phyloP scores from a whole-genome alignment of 306 rosid species.

The Cucumis hystrix region DNA sequence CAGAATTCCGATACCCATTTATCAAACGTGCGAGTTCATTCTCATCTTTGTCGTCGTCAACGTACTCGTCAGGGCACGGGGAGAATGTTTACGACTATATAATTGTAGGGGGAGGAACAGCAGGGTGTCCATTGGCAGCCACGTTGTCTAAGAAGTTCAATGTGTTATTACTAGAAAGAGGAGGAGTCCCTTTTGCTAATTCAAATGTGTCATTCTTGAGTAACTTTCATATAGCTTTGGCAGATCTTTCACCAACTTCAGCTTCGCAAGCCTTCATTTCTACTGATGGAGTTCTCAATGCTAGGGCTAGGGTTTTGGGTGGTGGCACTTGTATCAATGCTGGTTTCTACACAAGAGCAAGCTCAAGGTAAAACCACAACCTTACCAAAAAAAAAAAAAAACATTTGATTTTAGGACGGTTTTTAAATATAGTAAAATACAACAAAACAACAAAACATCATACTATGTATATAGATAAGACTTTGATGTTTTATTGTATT shows the following conservation, averaged over 20 bases:
- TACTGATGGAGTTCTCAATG: conserved; percentile 68
- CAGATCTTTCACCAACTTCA: conserved; percentile 62
- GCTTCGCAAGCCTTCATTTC: conserved; percentile 73
- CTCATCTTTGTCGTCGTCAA: conserved; percentile 37
- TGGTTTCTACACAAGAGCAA: conserved; percentile 92
- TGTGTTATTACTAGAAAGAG: conserved; percentile 74
- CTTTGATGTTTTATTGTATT: no score
- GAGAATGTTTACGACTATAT: conserved; percentile 59
- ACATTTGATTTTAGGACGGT: no score
- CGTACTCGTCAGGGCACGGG: conserved; percentile 19
- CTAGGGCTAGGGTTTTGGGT: conserved; percentile 78
- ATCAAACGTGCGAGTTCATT: conserved; percentile 66
- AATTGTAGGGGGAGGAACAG: conserved; percentile 84
- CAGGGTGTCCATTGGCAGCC: conserved; percentile 94
- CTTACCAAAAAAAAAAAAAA: no score
- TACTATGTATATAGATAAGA: no score
- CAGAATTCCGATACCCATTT: conserved; percentile 38
- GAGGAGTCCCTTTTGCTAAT: conserved; percentile 71
- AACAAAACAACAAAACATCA: no score
- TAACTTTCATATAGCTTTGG: conserved; percentile 65
- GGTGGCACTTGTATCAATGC: conserved; percentile 81
- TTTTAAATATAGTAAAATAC: no score
- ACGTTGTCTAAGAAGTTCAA: conserved; percentile 61
- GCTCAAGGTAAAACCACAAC: conserved; percentile 30
- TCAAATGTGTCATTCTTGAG: conserved; percentile 51